Evolutionary conservation across 768 basidiomycete species (phyloP).

Genomic region (Leccinellum rugosiceps): DNA sequence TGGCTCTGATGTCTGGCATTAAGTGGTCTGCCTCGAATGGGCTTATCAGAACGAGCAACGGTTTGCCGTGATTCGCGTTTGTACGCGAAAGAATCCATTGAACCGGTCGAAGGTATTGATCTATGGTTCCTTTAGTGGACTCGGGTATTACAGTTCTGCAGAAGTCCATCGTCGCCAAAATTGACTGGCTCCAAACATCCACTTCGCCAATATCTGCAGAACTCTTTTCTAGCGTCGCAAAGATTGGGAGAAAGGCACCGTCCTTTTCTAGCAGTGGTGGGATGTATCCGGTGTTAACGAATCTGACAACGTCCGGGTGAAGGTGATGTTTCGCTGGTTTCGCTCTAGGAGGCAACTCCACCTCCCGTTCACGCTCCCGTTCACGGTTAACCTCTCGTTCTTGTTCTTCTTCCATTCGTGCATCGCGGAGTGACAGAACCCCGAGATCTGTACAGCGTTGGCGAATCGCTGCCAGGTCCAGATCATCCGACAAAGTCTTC

Average conservation of each 20-base stretch:
- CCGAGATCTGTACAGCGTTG: too few species aligned
- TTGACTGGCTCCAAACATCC: background rate
- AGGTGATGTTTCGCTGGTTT: background rate
- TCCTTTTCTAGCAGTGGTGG: background rate
- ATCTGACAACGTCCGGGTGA: background rate
- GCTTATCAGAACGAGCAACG: background rate
- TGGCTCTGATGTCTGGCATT: background rate
- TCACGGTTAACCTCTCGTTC: background rate
- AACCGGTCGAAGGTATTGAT: background rate
- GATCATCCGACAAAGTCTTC: too few species aligned
- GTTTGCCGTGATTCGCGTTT: background rate
- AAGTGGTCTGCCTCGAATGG: background rate
- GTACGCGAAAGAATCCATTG: background rate
- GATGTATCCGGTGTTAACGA: background rate
- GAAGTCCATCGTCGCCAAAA: background rate
- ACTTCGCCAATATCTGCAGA: background rate
- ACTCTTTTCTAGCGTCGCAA: background rate
- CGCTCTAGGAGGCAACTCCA: background rate
- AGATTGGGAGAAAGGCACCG: background rate
- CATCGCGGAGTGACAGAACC: background rate
- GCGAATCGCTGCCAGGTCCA: too few species aligned
- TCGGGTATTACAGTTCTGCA: background rate
- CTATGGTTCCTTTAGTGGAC: background rate
- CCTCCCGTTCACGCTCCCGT: background rate
- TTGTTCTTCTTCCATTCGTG: background rate